Evolutionary conservation across 495 filamentous ascomycete genomes (phyloP), one percentile per base, ranked within the genome.

Genomic region (Penicilliopsis zonata): DNA sequence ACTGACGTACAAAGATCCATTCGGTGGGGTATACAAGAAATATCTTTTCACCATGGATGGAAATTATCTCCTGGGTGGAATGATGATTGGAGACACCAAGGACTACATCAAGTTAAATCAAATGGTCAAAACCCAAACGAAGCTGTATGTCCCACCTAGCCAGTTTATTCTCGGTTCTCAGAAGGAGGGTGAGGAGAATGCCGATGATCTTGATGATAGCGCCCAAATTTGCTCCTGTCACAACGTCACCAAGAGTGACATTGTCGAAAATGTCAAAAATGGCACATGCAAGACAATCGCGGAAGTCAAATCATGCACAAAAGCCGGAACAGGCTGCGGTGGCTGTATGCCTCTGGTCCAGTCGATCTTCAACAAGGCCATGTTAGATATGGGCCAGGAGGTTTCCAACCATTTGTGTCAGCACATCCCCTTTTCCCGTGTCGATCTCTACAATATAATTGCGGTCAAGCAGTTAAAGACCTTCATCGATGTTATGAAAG

Each of bases 21-120:
- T 96, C 50, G 70, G 76, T 37, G 78, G 85, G n/a, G 74, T 94
- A 1, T 96, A 96, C 55, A 94, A 96, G 57, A 96, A 96, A 54
- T 96, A 86, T 53, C 58, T 96, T 5, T 94, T 94, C 43, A 93
- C 87, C 2, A 54, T 79, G 49, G 88, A 96, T 49, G 88, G 88
- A 14, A 93, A 94, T 49, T 90, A 85, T 51, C 62, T 96, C 2
- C 72, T 96, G 5, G 88, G 88, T 12, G 88, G 88, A 2, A 96
- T 96, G 87, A 94, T 96, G 82, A 94, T 96, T 36, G 88, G 88
- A 21, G 88, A 96, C 54, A 94, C 86, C 0, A 79, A 72, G 37
- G 88, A 96, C 54, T 96, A 94, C 50, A 71, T 94, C 55, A 94
- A 93, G 47, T 61, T 96, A 24, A 88, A 94, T 5, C 82, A 85